phyloP scores from a whole-genome alignment of 2,329 filamentous ascomycete genomes.

The Fusarium denticulatum region DNA sequence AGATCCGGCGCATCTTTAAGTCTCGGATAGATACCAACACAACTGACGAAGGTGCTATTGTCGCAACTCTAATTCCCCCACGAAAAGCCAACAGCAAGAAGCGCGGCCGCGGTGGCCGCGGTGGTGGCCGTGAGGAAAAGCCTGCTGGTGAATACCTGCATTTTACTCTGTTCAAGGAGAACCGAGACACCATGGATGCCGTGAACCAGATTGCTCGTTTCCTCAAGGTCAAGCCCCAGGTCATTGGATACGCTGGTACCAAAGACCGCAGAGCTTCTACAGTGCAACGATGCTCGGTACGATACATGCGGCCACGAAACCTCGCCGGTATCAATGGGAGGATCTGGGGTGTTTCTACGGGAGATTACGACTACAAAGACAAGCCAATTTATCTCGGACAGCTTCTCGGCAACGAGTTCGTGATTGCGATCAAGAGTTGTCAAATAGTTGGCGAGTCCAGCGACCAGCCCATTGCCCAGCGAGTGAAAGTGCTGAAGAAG shows the following conservation, averaged over 20 bases:
- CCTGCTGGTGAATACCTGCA: conserved; percentile 80
- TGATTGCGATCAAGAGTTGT: conserved; percentile 90
- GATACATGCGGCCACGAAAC: conserved; percentile 61
- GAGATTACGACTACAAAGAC: conserved; percentile 82
- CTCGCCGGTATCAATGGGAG: conserved; percentile 73
- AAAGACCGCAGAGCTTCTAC: conserved; percentile 92
- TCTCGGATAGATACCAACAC: conserved; percentile 81
- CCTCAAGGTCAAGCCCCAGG: conserved; percentile 77
- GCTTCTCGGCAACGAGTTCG: conserved; percentile 89
- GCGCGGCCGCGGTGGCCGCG: conserved; percentile 39
- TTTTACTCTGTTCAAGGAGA: conserved; percentile 95
- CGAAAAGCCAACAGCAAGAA: conserved; percentile 46
- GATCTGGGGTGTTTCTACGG: conserved; percentile 71
- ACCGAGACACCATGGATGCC: conserved; percentile 95
- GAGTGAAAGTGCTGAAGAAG: conserved; percentile 45
- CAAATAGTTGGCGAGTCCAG: conserved; percentile 60
- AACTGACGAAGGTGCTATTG: conserved; percentile 64
- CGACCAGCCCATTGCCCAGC: conserved; percentile 40
- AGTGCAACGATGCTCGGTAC: conserved; percentile 79
- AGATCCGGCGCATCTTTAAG: conserved; percentile 82
- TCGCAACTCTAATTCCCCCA: conserved; percentile 71
- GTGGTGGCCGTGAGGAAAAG: conserved; percentile 44
- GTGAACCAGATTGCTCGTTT: conserved; percentile 79
- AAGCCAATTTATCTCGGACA: conserved; percentile 83
- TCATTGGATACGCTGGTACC: conserved; percentile 82